Evolutionary conservation across 2,329 filamentous ascomycete genomes (phyloP).

Genomic region (Thielaviopsis musarum): DNA sequence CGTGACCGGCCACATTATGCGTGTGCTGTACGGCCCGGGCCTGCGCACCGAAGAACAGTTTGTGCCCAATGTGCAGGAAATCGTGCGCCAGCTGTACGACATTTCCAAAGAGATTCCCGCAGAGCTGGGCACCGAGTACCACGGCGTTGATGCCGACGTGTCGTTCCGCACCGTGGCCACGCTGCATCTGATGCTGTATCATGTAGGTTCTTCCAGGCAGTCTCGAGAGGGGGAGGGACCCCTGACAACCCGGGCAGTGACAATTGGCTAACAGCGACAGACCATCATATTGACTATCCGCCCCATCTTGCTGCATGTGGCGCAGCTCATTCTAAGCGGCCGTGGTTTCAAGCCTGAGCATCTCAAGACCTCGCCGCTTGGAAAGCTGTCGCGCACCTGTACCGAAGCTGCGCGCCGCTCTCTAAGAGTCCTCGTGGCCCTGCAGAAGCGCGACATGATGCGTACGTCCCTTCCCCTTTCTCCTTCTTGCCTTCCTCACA

Average conservation of each 20-base stretch:
- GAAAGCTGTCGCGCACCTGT: conserved; percentile 17
- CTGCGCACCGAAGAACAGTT: conserved; percentile 18
- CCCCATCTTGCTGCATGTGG: conserved; percentile 18
- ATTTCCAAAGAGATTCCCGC: conserved; percentile 14
- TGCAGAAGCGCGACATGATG: conserved; percentile 18
- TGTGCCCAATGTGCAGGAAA: conserved; percentile 19
- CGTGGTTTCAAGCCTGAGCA: conserved; percentile 14
- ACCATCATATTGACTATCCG: conserved; percentile 19
- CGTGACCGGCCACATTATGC: conserved; percentile 16
- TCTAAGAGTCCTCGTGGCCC: conserved; percentile 17
- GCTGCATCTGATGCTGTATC: conserved; percentile 20
- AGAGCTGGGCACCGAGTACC: conserved; percentile 14
- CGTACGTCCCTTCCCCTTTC: conserved; percentile 12
- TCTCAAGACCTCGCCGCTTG: conserved; percentile 16
- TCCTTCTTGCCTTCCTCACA: background rate
- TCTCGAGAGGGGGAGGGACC: too few species aligned
- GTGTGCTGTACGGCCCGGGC: conserved; percentile 19
- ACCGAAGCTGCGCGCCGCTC: conserved; percentile 18
- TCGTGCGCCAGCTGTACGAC: conserved; percentile 15
- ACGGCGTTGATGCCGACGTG: conserved; percentile 14
- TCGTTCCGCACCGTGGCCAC: conserved; percentile 19
- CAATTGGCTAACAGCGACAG: conserved; percentile 9
- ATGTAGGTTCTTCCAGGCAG: too few species aligned
- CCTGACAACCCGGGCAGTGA: accelerated
- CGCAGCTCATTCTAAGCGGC: conserved; percentile 17